Conservation (phyloP, 352 stramenopile species). For the Globisporangium cylindrosporum region DNA sequence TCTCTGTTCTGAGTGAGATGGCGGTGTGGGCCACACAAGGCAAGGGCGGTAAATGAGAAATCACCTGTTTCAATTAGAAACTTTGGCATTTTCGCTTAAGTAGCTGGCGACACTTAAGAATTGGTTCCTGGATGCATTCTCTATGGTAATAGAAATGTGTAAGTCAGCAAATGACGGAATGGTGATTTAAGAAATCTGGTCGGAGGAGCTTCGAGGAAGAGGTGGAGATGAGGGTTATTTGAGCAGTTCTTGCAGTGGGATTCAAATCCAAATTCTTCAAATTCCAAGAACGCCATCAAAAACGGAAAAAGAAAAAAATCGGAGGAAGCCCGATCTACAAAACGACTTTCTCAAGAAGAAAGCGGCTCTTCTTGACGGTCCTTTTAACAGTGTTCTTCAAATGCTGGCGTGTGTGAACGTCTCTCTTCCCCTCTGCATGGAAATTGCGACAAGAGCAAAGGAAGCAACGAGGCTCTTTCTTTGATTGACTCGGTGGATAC, state of each 20-base stretch:
- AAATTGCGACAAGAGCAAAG: background rate
- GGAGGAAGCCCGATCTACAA: too few species aligned
- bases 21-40: background rate
- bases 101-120: too few species aligned
- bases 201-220: background rate
- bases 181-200: background rate
- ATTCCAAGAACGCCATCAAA: too few species aligned
- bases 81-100: background rate
- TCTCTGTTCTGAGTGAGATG: slow-evolving; percentile 4
- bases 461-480: background rate
- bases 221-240: background rate
- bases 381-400: background rate
- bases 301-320: too few species aligned
- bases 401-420: background rate
- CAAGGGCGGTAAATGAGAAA: background rate
- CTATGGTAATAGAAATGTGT: too few species aligned
- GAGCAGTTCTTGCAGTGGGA: too few species aligned
- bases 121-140: too few species aligned
- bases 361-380: background rate
- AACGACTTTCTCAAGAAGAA: background rate
- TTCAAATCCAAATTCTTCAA: too few species aligned
- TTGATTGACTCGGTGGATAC: background rate
- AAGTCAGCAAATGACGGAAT: background rate
- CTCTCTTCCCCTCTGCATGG: background rate
- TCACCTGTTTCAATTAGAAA: background rate